Base-by-base conservation (phyloP, 192 early-diverging fungal species). In the Backusella psychrophila region DNA sequence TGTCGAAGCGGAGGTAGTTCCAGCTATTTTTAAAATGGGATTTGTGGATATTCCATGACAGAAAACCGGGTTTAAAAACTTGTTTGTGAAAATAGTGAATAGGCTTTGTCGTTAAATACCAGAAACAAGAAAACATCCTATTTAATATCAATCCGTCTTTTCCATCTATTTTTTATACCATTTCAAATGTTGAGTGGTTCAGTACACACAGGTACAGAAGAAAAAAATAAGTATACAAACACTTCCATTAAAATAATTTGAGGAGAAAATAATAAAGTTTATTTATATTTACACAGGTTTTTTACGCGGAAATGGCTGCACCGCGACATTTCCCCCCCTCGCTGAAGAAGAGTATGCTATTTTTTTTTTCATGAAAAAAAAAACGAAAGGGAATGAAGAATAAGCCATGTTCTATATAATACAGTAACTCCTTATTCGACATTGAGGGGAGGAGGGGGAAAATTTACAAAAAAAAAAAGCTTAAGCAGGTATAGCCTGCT, bases 321-420 rank as follows among this genome's bases (percentile, higher is more conserved):
- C 56, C 56, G 56, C 56, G 21, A 29, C 1, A 29, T 63, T 59
- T 31, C 56, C 56, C 56, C 56, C 56, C 56, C 56, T 59, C 56
- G 21, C 56, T 59, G 56, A 59, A 59, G 56, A 29, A 59, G 56
- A 59, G 56, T 23, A 29, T 21, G 7, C 0, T 6, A 7, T 53
- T 56, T 56, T 56, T 56, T 56, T 8, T n/a, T n/a, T 33, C 31
- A 33, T 2, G n/a, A 9, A 68, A 68, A 34, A 68, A 68, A 35
- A 35, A 21, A n/a, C 5, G 7, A 38, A 21, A 38, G 38, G 38
- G n/a, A 36, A 69, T 38, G 35, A 69, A 69, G 35, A 69, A 69
- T 69, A 69, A 38, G 68, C 68, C 34, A 38, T 69, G 68, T 69
- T 63, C 56, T 63, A 63, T 21, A 69, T 69, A 69, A 69, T 38